phyloP scores from a whole-genome alignment of 1,284 basidiomycete species.

The Inonotus hispidus region DNA sequence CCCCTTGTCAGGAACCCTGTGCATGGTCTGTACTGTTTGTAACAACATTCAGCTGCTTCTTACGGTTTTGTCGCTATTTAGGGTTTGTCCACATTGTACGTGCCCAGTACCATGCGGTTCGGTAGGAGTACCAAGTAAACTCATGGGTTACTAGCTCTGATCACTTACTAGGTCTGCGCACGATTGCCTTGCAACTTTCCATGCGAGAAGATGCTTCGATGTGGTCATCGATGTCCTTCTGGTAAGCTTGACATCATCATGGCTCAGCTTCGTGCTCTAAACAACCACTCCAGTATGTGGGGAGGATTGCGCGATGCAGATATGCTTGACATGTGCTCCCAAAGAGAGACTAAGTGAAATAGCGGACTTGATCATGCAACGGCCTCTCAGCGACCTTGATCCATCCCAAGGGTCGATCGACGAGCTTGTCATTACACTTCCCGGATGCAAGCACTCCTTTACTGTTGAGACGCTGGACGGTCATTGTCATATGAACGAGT shows the following conservation, averaged over 20 bases:
- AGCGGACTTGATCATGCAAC: slow-evolving; percentile 55
- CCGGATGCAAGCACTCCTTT: slow-evolving; percentile 58
- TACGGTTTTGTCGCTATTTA: slow-evolving; percentile 19
- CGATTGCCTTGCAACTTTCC: slow-evolving; percentile 60
- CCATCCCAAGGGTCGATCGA: slow-evolving; percentile 37
- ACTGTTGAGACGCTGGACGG: slow-evolving; percentile 71
- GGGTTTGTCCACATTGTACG: slow-evolving; percentile 46
- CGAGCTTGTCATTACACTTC: slow-evolving; percentile 55
- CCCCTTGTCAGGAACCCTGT: slow-evolving; percentile 59
- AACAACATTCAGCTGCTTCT: background rate
- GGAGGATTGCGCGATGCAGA: slow-evolving; percentile 54
- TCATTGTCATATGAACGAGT: slow-evolving; percentile 44
- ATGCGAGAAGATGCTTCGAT: slow-evolving; percentile 43
- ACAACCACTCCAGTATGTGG: slow-evolving; percentile 50
- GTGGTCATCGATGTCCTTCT: slow-evolving; percentile 66
- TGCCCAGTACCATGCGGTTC: slow-evolving; percentile 70
- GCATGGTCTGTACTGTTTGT: slow-evolving; percentile 37
- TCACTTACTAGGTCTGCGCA: slow-evolving; percentile 48
- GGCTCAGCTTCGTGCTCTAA: slow-evolving; percentile 6
- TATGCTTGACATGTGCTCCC: slow-evolving; percentile 48
- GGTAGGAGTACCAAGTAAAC: slow-evolving; percentile 33
- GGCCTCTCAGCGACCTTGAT: slow-evolving; percentile 46
- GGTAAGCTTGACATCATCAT: slow-evolving; percentile 34
- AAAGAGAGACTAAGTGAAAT: slow-evolving; percentile 36
- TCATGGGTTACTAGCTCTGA: background rate